Evolutionary conservation across 192 early-diverging fungal genomes (phyloP), one percentile per base, ranked within the genome.

Genomic region (Helicostylum pulchrum): DNA sequence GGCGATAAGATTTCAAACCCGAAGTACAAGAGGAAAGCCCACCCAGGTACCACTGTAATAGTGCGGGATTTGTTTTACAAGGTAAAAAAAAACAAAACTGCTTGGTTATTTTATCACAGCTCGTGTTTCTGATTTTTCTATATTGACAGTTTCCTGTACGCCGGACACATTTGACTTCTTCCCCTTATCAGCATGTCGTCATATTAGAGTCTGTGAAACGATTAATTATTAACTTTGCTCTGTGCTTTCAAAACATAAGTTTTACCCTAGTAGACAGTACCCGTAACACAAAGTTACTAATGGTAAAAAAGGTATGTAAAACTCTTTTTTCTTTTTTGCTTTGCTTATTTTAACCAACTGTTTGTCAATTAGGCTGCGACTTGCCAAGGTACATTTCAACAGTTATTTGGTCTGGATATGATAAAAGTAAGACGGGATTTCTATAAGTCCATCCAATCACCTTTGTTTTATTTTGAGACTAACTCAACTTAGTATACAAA

Each of bases 41-140:
- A 68, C 30, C 68, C 80, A 26, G 88, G 88, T 15, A 87, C 88
- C 2, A 85, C 79, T 5, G 75, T 88, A 0, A 71, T 77, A 15
- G 78, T 85, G n/a, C 71, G 77, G 7, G 87, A 90, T 66, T 47
- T 90, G 7, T 90, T 90, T 48, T 87, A 83, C 67, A 88, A 82
- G 62, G 88, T 89, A 77, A n/a, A n/a, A n/a, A n/a, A n/a, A n/a
- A n/a, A n/a, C n/a, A n/a, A n/a, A n/a, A 21, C 15, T 48, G 19
- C 17, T 19, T 15, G 8, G 2, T 44, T 58, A 12, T 58, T n/a
- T 21, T 58, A 20, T 44, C 17, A 21, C n/a, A 43, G 21, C 17
- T 11, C n/a, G 15, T 36, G 39, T 36, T 46, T 48, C 3, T 26
- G 26, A 26, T 26, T 26, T 26, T 26, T 26, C 26, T 26, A 26